phyloP scores from a whole-genome alignment of 2,329 filamentous ascomycete genomes.

The Bipolaris gigantea region DNA sequence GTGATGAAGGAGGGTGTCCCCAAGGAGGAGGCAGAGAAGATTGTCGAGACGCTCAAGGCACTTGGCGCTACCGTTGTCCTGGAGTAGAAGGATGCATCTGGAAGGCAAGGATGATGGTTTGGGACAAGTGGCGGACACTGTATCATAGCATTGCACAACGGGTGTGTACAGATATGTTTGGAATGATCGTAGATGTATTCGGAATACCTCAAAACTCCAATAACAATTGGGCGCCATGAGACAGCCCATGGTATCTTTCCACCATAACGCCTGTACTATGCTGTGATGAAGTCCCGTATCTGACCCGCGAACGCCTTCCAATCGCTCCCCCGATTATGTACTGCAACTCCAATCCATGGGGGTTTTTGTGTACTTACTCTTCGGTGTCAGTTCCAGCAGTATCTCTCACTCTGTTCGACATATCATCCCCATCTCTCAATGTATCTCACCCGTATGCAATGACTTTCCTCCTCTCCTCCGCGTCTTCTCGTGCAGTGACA shows the following conservation, averaged over 20 bases:
- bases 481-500: conserved; percentile 74
- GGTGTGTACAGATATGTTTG: conserved; percentile 45
- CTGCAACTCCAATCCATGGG: background rate
- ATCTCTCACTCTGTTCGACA: background rate
- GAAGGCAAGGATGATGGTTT: background rate
- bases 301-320: conserved; percentile 2
- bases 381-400: background rate
- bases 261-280: conserved; percentile 33
- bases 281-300: background rate
- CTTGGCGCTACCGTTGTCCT: conserved; percentile 86
- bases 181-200: conserved; percentile 38
- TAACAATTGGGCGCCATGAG: conserved; percentile 21
- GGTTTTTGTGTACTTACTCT: background rate
- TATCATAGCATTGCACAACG: conserved; percentile 42
- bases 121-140: conserved; percentile 22
- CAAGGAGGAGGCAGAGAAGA: conserved; percentile 99
- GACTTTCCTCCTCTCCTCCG: conserved; percentile 55
- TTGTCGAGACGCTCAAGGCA: conserved; percentile 90
- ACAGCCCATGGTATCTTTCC: conserved; percentile 36
- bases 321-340: background rate
- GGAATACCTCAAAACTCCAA: conserved; percentile 19
- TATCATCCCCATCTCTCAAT: background rate
- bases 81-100: conserved; percentile 64
- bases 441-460: conserved; percentile 43
- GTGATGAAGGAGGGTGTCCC: conserved; percentile 98